Base-by-base conservation (phyloP, 2,329 filamentous ascomycete species). In the Fusarium armeniacum region DNA sequence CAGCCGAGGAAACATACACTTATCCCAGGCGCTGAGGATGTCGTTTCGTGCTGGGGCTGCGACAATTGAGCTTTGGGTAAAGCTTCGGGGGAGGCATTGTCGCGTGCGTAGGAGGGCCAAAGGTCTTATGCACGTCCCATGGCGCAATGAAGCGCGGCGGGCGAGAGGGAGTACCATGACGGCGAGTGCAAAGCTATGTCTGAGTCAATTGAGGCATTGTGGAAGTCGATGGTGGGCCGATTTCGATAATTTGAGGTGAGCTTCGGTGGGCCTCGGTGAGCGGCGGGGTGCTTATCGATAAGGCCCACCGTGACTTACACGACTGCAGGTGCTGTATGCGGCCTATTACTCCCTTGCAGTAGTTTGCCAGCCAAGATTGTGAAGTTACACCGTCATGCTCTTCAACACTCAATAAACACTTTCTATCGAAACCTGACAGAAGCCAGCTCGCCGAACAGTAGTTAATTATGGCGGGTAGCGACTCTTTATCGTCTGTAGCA, bases 1-100 rank as follows among this genome's bases (percentile, higher is more conserved):
- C 12, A 24, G 40, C 13, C 7, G 4, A 24, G 22, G 12, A 12
- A 20, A 38, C 70, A 10, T 76, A 79, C 78, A 80, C 66, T 75
- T 74, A 24, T 73, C 73, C 78, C 78, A 80, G 5, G 72, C 52
- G 3, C 61, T 52, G 22, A 78, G 46, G 5, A 80, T 58, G 15
- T 76, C 68, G 4, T 70, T 69, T n/a, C 67, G 70, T 24, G 67
- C 56, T 36, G 32, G 62, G 32, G 62, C 58, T 52, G 53, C 49
- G 47, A 47, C 26, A 15, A 59, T 44, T 13, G 71, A 68, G 73
- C 72, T 75, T 11, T 70, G 65, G 47, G 54, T 47, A 40, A 75
- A 76, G 63, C 54, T 70, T 54, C 64, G 69, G 2, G 68, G 58
- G 12, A 70, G 33, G 41, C 56, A 72, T 72, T 70, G 71, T 2